Conservation (phyloP, 2,329 filamentous ascomycete genomes). For the Sphaceloma murrayae region DNA sequence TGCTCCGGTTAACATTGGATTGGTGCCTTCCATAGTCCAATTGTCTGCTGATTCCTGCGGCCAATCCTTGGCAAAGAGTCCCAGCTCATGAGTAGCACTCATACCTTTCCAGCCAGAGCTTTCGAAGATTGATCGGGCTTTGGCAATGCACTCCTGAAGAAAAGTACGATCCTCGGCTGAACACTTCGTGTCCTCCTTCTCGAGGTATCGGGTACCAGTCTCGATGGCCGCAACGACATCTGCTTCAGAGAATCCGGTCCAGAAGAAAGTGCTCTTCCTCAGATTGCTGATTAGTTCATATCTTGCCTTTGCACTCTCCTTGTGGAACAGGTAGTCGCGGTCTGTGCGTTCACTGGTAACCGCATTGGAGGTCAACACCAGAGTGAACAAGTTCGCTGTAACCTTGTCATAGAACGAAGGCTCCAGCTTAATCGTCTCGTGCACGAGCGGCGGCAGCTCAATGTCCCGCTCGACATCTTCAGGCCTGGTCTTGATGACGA, state of each 20-base stretch:
- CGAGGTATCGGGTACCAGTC: slow-evolving; percentile 58
- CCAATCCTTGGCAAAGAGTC: slow-evolving; percentile 60
- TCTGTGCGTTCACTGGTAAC: slow-evolving; percentile 79
- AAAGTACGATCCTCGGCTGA: slow-evolving; percentile 50
- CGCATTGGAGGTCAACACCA: slow-evolving; percentile 75
- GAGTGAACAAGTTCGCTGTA: slow-evolving; percentile 73
- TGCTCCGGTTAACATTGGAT: slow-evolving; percentile 48
- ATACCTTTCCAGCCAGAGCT: slow-evolving; percentile 59
- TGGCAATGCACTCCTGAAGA: slow-evolving; percentile 54
- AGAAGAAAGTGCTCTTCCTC: slow-evolving; percentile 77
- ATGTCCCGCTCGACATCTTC: slow-evolving; percentile 58
- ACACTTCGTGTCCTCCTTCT: slow-evolving; percentile 51
- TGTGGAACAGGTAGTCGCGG: slow-evolving; percentile 81
- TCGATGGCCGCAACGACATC: slow-evolving; percentile 57
- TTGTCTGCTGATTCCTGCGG: slow-evolving; percentile 49
- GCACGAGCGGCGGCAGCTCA: slow-evolving; percentile 59
- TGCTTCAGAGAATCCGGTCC: slow-evolving; percentile 59
- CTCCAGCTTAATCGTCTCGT: slow-evolving; percentile 63
- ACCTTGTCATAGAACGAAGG: slow-evolving; percentile 79
- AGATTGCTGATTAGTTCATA: slow-evolving; percentile 65
- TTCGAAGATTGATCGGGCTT: slow-evolving; percentile 50
- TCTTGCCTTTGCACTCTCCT: slow-evolving; percentile 57
- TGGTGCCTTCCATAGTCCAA: slow-evolving; percentile 54
- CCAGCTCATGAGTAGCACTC: slow-evolving; percentile 65
- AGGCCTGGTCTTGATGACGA: slow-evolving; percentile 72